Evolutionary conservation across 164 flowering plant genomes (phyloP).

Genomic region (Nymphaea colorata): DNA sequence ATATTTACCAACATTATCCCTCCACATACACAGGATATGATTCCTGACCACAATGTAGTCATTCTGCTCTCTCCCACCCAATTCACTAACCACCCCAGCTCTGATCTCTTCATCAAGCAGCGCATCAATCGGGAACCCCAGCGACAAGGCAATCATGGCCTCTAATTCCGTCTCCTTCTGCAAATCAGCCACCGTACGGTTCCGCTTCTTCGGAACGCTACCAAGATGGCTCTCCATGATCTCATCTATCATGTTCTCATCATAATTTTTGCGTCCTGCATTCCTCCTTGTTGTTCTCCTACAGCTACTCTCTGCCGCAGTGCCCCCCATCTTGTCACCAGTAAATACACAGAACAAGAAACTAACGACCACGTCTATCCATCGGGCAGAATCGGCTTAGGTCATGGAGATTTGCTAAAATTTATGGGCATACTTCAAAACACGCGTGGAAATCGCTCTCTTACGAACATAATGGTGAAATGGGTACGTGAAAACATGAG

Average conservation of each 20-base stretch:
- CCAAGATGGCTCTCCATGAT: slow-evolving; percentile 65
- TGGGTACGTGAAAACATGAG: too few relatives aligned
- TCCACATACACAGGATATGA: slow-evolving; percentile 81
- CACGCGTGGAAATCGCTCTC: too few relatives aligned
- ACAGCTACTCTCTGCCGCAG: not conserved
- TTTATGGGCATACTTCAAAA: too few relatives aligned
- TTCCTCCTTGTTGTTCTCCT: slow-evolving; percentile 58
- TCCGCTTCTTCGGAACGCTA: slow-evolving; percentile 36
- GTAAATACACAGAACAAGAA: too few relatives aligned
- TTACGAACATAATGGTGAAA: too few relatives aligned
- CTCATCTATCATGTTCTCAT: slow-evolving; percentile 81
- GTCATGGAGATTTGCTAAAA: too few relatives aligned
- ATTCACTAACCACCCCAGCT: slow-evolving; percentile 64
- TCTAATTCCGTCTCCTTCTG: slow-evolving; percentile 88
- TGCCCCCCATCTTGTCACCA: not conserved
- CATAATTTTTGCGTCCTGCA: slow-evolving; percentile 31
- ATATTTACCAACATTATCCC: slow-evolving; percentile 67
- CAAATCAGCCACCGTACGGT: slow-evolving; percentile 44
- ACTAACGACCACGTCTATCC: too few relatives aligned
- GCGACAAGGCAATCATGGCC: slow-evolving; percentile 79
- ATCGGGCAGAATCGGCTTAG: too few relatives aligned
- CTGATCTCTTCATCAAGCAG: slow-evolving; percentile 66
- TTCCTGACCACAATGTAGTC: slow-evolving; percentile 92
- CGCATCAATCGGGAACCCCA: slow-evolving; percentile 85
- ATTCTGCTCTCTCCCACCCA: slow-evolving; percentile 83